Base-by-base conservation (phyloP, 176 grass and related monocot genomes). In the Oryza meyeriana region DNA sequence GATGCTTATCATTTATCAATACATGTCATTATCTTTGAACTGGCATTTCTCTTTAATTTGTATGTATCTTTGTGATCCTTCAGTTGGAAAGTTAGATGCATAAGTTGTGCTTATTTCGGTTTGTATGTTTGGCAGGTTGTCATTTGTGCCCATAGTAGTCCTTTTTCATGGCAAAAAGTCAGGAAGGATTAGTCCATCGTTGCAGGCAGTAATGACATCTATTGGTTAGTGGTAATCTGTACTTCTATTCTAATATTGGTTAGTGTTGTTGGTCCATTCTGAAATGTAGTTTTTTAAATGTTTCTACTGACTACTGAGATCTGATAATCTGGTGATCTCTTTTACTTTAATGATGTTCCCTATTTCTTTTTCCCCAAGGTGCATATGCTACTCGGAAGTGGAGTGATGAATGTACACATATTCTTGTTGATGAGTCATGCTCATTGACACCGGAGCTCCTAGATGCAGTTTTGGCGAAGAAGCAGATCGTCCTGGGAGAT, bases 341-440 rank as follows among this genome's bases (percentile, higher is more conserved):
- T 39, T 79, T 72, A 52, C 5, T 4, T 61, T 80, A 67, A 86
- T 64, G 41, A 35, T 69, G 17, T 4, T 14, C 11, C 18, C 16
- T 16, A 10, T 28, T 34, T 73, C 79, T 35, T 70, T 82, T 64
- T 85, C 65, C 61, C 24, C 26, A 76, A 98, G 95, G 95, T 79
- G 92, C 84, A 85, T 89, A 76, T 77, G 62, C 76, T 79, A 93
- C 88, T 32, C 87, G 88, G 66, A 98, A 89, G 81, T 98, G 92
- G 95, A 84, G 76, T 71, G 71, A 92, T 79, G 84, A 93, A 16
- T 98, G 95, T 31, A 93, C 92, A 6, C 90, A 98, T 91, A 90
- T 90, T 77, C 84, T 94, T 88, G 90, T 88, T 85, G 88, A 95
- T 65, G 89, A 91, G 70, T 91, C 86, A 78, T 98, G 88, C 84